Percentiles rank a stretch among this genome's conserved stretches.
These are phyloP conservation scores for Echinosophora koreensis DNA, from an alignment of 306 rosid genomes.

Conservation along the genomic window DNA sequence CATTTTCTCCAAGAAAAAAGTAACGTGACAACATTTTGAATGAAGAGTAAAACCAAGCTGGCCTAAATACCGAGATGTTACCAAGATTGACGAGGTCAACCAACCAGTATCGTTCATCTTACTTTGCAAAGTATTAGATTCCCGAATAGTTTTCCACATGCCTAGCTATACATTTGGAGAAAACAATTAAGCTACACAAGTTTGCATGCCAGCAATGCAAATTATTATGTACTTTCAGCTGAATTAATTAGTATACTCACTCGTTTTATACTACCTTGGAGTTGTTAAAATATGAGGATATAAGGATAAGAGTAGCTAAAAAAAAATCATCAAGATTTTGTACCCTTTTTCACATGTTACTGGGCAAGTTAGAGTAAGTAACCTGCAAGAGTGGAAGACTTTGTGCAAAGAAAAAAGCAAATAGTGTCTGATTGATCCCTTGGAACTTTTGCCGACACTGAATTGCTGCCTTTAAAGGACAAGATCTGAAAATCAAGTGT, in stretches of 20 bases:
- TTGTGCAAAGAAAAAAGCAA: constrained; percentile 31
- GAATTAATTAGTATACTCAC: too few species aligned
- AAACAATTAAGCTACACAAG: too few species aligned
- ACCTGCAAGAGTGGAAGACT: constrained; percentile 9
- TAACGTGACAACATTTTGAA: background rate
- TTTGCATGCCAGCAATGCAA: too few species aligned
- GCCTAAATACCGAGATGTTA: background rate
- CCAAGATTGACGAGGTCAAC: background rate
- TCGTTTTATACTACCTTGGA: too few species aligned
- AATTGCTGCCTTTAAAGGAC: constrained; percentile 31
- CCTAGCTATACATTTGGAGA: too few species aligned
- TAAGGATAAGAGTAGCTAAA: too few species aligned
- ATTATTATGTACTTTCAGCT: too few species aligned
- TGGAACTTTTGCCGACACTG: constrained; percentile 30
- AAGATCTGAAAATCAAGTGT: constrained; percentile 41
- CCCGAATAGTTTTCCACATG: too few species aligned
- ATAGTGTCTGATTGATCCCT: constrained; percentile 31
- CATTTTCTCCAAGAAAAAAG: too few species aligned
- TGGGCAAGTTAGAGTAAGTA: background rate
- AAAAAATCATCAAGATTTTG: background rate
- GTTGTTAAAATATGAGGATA: too few species aligned
- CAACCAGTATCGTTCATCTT: too few species aligned
- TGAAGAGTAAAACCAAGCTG: background rate
- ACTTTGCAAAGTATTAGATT: too few species aligned
- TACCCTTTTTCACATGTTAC: background rate